Evolutionary conservation across 345 rosid species (phyloP).

Genomic region (Alliaria petiolata): DNA sequence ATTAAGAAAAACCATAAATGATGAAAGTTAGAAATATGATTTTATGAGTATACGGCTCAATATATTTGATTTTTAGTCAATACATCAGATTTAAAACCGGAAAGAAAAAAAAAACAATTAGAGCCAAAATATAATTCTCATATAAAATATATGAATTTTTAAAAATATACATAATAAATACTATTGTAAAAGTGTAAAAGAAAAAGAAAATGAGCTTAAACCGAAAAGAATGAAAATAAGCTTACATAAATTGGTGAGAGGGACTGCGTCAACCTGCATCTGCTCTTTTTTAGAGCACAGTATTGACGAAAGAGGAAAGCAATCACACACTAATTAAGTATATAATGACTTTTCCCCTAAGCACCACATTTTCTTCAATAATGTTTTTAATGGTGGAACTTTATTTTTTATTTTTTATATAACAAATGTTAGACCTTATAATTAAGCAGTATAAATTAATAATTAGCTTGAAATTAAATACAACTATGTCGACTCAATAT

Average conservation of each 20-base stretch:
- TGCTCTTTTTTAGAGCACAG: not conserved
- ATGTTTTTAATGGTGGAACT: not conserved
- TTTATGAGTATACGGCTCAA: not conserved
- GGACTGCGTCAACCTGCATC: not conserved
- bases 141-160: not conserved
- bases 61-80: not conserved
- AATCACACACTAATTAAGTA: constrained; percentile 12
- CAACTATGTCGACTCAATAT: not conserved
- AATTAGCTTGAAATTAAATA: not conserved
- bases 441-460: not conserved
- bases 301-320: constrained; percentile 23
- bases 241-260: constrained; percentile 9
- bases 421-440: not conserved
- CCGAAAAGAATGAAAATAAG: not conserved
- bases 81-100: not conserved
- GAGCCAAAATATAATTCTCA: not conserved
- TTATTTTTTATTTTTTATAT: not conserved
- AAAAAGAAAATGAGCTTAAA: not conserved
- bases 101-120: not conserved
- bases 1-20: not conserved
- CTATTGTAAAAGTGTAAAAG: not conserved
- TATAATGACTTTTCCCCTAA: constrained; percentile 20
- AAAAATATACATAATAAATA: not conserved
- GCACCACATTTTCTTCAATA: constrained; percentile 12
- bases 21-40: not conserved